phyloP scores from a whole-genome alignment of 495 filamentous ascomycete genomes.

The Penicillium simplicissimum region DNA sequence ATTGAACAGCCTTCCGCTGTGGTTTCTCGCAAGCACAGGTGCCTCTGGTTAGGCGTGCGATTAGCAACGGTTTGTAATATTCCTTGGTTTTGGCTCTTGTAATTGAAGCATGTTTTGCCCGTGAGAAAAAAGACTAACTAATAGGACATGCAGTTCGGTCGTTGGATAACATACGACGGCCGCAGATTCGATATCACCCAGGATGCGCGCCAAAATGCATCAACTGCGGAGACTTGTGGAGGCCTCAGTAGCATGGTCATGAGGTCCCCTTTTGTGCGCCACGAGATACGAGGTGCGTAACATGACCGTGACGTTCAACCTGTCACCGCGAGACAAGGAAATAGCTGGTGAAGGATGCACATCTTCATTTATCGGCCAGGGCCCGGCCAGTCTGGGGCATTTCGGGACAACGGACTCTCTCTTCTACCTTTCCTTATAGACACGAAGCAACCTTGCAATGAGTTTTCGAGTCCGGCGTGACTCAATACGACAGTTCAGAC shows the following conservation, averaged over 20 bases:
- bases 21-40: constrained; percentile 67
- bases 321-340: background rate
- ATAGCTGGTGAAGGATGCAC: background rate
- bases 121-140: background rate
- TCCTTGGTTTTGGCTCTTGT: background rate
- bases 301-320: background rate
- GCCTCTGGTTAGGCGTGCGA: constrained; percentile 67
- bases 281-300: background rate
- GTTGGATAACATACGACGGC: constrained; percentile 43
- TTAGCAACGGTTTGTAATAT: constrained; percentile 53
- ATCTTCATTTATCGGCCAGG: background rate
- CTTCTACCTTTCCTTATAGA: constrained; percentile 10
- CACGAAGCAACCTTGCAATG: constrained; percentile 11
- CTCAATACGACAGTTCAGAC: constrained; percentile 19
- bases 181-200: constrained; percentile 34
- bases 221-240: constrained; percentile 22
- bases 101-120: background rate
- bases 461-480: constrained; percentile 10
- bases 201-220: constrained; percentile 30
- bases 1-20: constrained; percentile 68
- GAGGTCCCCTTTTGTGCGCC: background rate
- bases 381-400: background rate
- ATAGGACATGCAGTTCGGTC: constrained; percentile 33
- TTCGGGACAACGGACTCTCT: constrained; percentile 6
- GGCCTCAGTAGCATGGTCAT: constrained; percentile 14